A percentile compares a stretch with the other conserved stretches of the same genome.
These are phyloP conservation scores for Deakozyma indianensis DNA, from an alignment of 805 yeast genomes.

Conservation along the genomic window DNA sequence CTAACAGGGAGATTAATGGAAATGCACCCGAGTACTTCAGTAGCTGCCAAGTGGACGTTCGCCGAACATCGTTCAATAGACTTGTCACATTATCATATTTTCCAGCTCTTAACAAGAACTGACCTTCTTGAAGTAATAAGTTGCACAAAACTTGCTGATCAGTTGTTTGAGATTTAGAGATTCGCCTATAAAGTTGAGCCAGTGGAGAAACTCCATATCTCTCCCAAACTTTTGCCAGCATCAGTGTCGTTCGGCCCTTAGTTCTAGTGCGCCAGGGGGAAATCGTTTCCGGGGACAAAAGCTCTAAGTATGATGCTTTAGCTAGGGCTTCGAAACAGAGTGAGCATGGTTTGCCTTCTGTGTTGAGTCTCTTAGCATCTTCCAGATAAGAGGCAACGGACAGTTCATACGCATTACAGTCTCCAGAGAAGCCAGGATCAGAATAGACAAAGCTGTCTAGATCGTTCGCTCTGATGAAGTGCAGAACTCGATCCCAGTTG, in stretches of 20 bases:
- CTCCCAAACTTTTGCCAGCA: neutral
- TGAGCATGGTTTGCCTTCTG: neutral
- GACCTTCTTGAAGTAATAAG: too few species aligned
- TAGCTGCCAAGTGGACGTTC: too few species aligned
- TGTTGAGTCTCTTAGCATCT: neutral
- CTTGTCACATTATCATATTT: too few species aligned
- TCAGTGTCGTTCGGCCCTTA: neutral
- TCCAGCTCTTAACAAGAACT: too few species aligned
- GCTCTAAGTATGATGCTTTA: neutral
- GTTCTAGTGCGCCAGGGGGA: neutral
- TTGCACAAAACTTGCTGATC: too few species aligned
- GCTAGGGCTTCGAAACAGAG: neutral
- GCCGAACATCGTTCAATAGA: too few species aligned
- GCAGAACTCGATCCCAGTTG: constrained; percentile 10
- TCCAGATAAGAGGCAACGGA: neutral
- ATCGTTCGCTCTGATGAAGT: neutral
- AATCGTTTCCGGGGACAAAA: neutral
- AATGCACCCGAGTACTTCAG: too few species aligned
- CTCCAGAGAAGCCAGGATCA: neutral
- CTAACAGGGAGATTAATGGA: neutral
- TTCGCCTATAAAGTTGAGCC: neutral
- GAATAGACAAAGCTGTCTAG: neutral
- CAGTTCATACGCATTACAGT: neutral
- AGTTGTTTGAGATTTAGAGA: too few species aligned
- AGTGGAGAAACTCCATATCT: neutral